Evolutionary conservation across 2,329 filamentous ascomycete species (phyloP).

Genomic region (Talaromyces sp.): DNA sequence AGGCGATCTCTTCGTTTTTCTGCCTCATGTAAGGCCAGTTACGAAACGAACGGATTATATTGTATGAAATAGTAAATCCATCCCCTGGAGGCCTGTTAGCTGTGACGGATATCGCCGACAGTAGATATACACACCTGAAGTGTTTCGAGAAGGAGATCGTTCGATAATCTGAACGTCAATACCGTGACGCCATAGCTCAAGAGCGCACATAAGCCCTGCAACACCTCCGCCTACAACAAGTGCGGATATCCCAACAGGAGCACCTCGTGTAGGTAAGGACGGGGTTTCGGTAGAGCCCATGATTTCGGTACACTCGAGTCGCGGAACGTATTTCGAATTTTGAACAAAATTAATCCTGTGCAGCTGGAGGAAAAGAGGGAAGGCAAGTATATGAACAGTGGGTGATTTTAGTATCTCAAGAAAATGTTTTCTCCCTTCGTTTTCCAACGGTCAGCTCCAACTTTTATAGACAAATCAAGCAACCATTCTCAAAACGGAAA

Average conservation of each 20-base stretch:
- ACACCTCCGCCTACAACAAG: conserved; percentile 12
- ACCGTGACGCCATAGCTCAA: conserved; percentile 15
- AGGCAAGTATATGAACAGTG: no score
- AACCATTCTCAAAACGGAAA: conserved; percentile 8
- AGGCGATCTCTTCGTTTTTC: conserved; percentile 14
- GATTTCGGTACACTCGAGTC: neutral
- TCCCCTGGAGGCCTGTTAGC: neutral
- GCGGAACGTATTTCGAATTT: neutral
- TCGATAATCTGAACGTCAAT: conserved; percentile 14
- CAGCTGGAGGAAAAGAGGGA: no score
- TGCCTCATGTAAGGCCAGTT: conserved; percentile 14
- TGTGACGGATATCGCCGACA: neutral
- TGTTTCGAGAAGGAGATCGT: conserved; percentile 8
- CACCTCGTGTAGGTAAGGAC: neutral
- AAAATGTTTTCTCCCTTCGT: no score
- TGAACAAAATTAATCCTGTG: neutral
- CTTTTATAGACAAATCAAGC: neutral
- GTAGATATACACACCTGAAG: neutral
- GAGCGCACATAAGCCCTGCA: conserved; percentile 7
- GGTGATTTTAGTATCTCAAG: no score
- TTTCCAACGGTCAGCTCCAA: neutral
- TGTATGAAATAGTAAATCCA: conserved; percentile 11
- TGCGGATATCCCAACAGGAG: conserved; percentile 4
- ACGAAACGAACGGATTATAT: conserved; percentile 8
- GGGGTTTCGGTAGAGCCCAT: neutral